Evolutionary conservation across 1,139 yeast genomes (phyloP).

Genomic region (Yamadazyma buinensis): DNA sequence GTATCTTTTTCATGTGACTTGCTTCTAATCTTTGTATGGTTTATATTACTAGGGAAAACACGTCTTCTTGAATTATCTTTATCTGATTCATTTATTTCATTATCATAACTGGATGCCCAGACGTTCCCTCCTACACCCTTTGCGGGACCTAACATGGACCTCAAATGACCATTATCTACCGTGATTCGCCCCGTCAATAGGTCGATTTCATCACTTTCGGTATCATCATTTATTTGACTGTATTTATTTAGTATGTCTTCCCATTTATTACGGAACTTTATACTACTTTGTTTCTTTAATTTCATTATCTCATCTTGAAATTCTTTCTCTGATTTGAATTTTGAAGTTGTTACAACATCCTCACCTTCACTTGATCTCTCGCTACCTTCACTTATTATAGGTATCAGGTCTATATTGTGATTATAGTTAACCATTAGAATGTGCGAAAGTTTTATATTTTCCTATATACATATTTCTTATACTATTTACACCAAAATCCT

Average conservation of each 20-base stretch:
- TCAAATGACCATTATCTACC: conserved; percentile 62
- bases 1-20: conserved; percentile 15
- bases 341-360: background rate
- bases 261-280: conserved; percentile 46
- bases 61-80: conserved; percentile 9
- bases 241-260: conserved; percentile 52
- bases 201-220: conserved; percentile 66
- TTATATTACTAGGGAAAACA: conserved; percentile 6
- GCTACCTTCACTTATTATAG: conserved; percentile 1
- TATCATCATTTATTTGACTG: conserved; percentile 44
- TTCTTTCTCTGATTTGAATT: conserved; percentile 10
- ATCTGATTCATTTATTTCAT: conserved; percentile 18
- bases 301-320: conserved; percentile 23
- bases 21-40: conserved; percentile 15
- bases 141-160: conserved; percentile 26
- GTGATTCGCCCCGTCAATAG: conserved; percentile 55
- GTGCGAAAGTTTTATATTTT: background rate
- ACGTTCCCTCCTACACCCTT: conserved; percentile 15
- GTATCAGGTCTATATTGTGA: conserved; percentile 1
- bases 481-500: no score
- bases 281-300: conserved; percentile 26
- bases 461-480: no score
- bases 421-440: conserved; percentile 1
- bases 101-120: conserved; percentile 21
- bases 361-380: background rate